Evolutionary conservation across 169 alveolate genomes (phyloP).

Genomic region (Plasmodium relictum): DNA sequence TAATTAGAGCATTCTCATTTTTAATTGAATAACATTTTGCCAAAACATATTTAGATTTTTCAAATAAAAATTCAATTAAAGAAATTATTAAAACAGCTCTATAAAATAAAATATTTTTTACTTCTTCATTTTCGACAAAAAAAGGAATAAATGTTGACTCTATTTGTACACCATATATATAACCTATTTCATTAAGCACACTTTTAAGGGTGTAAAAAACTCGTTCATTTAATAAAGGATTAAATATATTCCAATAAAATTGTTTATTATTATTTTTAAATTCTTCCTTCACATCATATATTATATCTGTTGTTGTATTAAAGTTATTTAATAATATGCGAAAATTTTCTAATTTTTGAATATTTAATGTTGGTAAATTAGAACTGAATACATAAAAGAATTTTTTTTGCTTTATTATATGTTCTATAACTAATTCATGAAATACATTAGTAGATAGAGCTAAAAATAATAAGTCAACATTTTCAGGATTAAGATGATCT

Average conservation of each 20-base stretch:
- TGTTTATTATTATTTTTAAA: slow-evolving; percentile 50
- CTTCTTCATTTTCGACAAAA: slow-evolving; percentile 44
- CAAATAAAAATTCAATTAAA: slow-evolving; percentile 55
- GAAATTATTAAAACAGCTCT: slow-evolving; percentile 52
- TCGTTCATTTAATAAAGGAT: slow-evolving; percentile 46
- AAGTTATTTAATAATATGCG: slow-evolving; percentile 33
- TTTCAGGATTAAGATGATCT: slow-evolving; percentile 25
- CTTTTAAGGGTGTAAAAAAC: slow-evolving; percentile 57
- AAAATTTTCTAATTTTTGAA: slow-evolving; percentile 22
- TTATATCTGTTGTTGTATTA: slow-evolving; percentile 15
- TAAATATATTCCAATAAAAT: slow-evolving; percentile 71
- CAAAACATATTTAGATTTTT: slow-evolving; percentile 27
- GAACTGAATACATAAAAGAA: slow-evolving; percentile 51
- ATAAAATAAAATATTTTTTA: slow-evolving; percentile 33
- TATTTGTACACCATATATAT: slow-evolving; percentile 41
- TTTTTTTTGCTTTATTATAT: slow-evolving; percentile 56
- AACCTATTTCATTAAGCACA: slow-evolving; percentile 39
- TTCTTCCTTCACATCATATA: slow-evolving; percentile 65
- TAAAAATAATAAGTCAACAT: slow-evolving; percentile 55
- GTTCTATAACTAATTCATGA: slow-evolving; percentile 44
- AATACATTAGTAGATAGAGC: slow-evolving; percentile 42
- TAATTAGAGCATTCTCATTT: slow-evolving; percentile 5
- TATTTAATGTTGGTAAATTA: slow-evolving; percentile 35
- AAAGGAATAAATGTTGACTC: slow-evolving; percentile 71
- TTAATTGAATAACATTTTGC: slow-evolving; percentile 53